phyloP scores from a whole-genome alignment of 2,329 filamentous ascomycete species.

The Onygena corvina region DNA sequence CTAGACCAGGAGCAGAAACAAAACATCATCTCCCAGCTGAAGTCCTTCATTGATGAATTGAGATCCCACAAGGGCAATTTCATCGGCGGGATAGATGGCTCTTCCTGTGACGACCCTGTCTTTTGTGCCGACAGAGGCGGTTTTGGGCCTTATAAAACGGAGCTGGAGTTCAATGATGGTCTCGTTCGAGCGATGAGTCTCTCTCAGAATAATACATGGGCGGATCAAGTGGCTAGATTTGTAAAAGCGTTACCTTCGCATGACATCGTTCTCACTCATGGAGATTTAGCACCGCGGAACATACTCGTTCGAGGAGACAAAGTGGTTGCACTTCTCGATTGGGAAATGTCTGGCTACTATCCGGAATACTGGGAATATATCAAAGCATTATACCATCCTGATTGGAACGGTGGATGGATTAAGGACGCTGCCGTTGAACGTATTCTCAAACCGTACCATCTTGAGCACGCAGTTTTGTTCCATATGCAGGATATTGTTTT shows the following conservation, averaged over 20 bases:
- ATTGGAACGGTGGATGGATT: conserved; percentile 17
- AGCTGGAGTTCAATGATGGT: conserved; percentile 15
- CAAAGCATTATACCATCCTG: conserved; percentile 16
- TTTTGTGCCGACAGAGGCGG: conserved; percentile 12
- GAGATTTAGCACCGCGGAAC: conserved; percentile 20
- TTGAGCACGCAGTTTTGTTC: conserved; percentile 16
- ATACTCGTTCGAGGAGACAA: conserved; percentile 19
- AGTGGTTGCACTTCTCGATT: conserved; percentile 20
- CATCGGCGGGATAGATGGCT: conserved; percentile 16
- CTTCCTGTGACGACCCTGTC: conserved; percentile 13
- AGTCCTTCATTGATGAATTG: conserved; percentile 14
- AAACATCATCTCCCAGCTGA: conserved; percentile 13
- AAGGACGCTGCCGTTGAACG: conserved; percentile 14
- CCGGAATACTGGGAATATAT: conserved; percentile 24
- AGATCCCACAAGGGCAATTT: conserved; percentile 14
- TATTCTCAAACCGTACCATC: conserved; percentile 15
- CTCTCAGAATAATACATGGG: conserved; percentile 12
- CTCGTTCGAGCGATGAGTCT: conserved; percentile 14
- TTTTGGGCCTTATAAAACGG: conserved; percentile 15
- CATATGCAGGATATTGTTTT: conserved; percentile 14
- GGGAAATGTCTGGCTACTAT: conserved; percentile 22
- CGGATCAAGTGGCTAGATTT: conserved; percentile 10
- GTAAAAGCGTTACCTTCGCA: conserved; percentile 15
- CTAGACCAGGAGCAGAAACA: conserved; percentile 5
- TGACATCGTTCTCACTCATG: conserved; percentile 21